A percentile compares a stretch with the other conserved stretches of the same genome.
Evolutionary conservation across 1,139 yeast genomes (phyloP).

Genomic region (Wickerhamiella pararugosa): DNA sequence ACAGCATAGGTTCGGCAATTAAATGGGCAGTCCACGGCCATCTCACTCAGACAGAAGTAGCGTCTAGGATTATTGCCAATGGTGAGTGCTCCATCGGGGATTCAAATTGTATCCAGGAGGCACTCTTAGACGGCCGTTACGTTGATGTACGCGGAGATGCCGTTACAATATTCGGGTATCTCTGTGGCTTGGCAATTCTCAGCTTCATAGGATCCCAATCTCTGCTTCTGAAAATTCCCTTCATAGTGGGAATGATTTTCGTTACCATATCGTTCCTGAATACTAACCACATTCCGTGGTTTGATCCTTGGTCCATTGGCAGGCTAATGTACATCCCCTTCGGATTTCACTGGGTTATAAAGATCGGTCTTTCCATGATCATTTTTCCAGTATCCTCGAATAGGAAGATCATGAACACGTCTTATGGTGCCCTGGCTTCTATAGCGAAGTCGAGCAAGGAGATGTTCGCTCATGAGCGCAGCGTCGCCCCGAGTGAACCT

Average conservation of each 20-base stretch:
- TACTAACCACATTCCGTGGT: conserved; percentile 17
- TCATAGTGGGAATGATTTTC: conserved; percentile 10
- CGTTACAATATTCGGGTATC: conserved; percentile 17
- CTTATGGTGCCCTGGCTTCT: not conserved
- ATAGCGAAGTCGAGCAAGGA: conserved; percentile 10
- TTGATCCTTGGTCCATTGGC: conserved; percentile 16
- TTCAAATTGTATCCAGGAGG: conserved; percentile 13
- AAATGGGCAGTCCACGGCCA: conserved; percentile 18
- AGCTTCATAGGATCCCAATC: conserved; percentile 3
- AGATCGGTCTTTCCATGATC: conserved; percentile 14
- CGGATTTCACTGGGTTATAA: conserved; percentile 17
- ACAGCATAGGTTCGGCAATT: conserved; percentile 18
- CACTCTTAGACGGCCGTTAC: conserved; percentile 18
- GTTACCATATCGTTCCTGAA: conserved; percentile 14
- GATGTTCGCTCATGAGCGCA: conserved; percentile 11
- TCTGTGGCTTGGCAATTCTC: conserved; percentile 11
- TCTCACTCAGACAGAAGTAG: conserved; percentile 12
- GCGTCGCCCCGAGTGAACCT: conserved; percentile 13
- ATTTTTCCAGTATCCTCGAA: conserved; percentile 21
- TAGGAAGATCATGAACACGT: conserved; percentile 14
- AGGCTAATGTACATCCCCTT: conserved; percentile 17
- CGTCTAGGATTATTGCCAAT: conserved; percentile 10
- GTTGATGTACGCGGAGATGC: conserved; percentile 16
- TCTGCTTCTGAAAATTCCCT: not conserved
- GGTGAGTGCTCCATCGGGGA: conserved; percentile 17